Evolutionary conservation across 2,329 filamentous ascomycete genomes (phyloP), one percentile per base, ranked within the genome.

Genomic region (Graphilbum fragrans): DNA sequence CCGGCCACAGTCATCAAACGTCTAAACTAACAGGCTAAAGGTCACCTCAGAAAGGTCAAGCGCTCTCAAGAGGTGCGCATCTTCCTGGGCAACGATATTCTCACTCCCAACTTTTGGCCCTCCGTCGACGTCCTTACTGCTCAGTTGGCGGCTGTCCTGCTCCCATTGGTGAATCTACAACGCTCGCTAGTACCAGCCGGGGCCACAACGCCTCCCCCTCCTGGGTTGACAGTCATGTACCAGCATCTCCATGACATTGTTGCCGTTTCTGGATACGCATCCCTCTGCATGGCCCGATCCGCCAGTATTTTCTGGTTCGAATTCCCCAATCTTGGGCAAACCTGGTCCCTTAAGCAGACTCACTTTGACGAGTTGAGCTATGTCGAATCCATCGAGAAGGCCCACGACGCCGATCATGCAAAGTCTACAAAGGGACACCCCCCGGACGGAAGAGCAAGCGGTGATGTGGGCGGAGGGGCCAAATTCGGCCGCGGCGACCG

Each of bases 21-120:
- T 17, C 19, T 6, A 22, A 25, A 10, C 7, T 32, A 19, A 18
- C 35, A 20, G 3, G 10, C n/a, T 35, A 1, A 42, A 65, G 63
- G 60, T 3, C 64, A 61, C 39, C 40, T 43, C 11, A 59, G 62
- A 31, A 64, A 60, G 37, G 38, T 47, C 16, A 47, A 53, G n/a
- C 58, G 61, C 22, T 48, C 55, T 17, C 45, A 53, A 10, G 50
- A 49, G 4, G 55, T 58, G 22, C 52, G 54, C 37, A 41, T 50
- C 14, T 43, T 53, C 3, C 39, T 64, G 5, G 43, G 41, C 9
- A 36, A 36, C 2, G 18, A 47, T 3, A 44, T 53, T 1, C 21
- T 63, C 16, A 55, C 62, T 1, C 41, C 38, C 0, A 23, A 50
- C 3, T 67, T 67, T 52, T 67, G 61, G 61, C 35, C 46, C 2